Conservation (phyloP, 768 basidiomycete genomes). For the Naganishia kalamii region DNA sequence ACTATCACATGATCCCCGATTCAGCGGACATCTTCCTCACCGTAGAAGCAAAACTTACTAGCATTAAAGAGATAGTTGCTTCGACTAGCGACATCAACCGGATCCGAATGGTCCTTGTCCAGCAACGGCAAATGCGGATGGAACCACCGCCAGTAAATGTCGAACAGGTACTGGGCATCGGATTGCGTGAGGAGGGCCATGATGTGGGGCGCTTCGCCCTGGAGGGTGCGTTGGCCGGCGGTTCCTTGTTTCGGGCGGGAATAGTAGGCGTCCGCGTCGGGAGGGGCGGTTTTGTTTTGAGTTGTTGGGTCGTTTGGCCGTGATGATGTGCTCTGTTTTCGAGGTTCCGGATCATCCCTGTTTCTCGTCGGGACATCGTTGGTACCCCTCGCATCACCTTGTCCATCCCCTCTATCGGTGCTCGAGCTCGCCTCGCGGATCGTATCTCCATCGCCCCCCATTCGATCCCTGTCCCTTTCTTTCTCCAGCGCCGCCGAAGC, state of each 20-base stretch:
- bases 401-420: too few relatives aligned
- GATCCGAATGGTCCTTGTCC: conserved; percentile 26
- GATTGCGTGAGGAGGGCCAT: conserved; percentile 29
- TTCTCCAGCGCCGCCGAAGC: conserved; percentile 1
- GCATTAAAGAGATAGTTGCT: conserved; percentile 40
- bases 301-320: not conserved
- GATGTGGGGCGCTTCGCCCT: conserved; percentile 36
- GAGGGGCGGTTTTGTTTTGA: not conserved
- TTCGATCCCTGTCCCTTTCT: not conserved
- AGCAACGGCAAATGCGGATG: conserved; percentile 35
- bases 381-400: too few relatives aligned
- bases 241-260: conserved; percentile 16
- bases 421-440: too few relatives aligned
- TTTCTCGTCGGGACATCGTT: not conserved
- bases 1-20: conserved; percentile 21
- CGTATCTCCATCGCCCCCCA: too few relatives aligned
- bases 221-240: conserved; percentile 23
- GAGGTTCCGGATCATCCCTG: too few relatives aligned
- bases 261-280: conserved; percentile 27
- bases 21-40: not conserved
- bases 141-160: conserved; percentile 29
- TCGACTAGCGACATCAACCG: conserved; percentile 30
- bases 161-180: conserved; percentile 33
- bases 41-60: conserved; percentile 21
- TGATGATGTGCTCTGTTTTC: not conserved